A percentile compares a stretch with the other conserved stretches of the same genome.
These are phyloP conservation scores for Mucor racemosus DNA, from an alignment of 371 early-diverging fungal genomes.

Conservation along the genomic window DNA sequence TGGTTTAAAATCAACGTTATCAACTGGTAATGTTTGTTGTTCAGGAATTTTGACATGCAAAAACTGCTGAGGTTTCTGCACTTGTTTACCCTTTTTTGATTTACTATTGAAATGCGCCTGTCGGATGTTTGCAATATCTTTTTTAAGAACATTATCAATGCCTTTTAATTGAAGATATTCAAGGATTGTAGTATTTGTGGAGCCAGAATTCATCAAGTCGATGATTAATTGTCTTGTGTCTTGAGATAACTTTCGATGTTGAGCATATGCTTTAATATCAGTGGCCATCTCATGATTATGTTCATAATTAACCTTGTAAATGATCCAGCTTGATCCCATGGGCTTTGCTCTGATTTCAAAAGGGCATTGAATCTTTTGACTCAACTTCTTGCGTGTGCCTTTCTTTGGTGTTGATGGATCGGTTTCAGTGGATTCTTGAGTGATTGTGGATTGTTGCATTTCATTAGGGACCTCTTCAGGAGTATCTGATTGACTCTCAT, in stretches of 20 bases:
- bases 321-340: slow-evolving; percentile 3
- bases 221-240: slow-evolving; percentile 9
- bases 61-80: not conserved
- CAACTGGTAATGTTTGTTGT: not conserved
- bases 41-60: not conserved
- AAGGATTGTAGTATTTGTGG: slow-evolving; percentile 13
- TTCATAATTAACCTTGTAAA: slow-evolving; percentile 13
- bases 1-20: not conserved
- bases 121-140: slow-evolving; percentile 25
- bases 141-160: slow-evolving; percentile 16
- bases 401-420: not conserved
- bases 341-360: slow-evolving; percentile 25
- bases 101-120: slow-evolving; percentile 18
- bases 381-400: slow-evolving; percentile 10
- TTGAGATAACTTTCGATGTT: slow-evolving; percentile 18
- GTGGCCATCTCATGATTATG: slow-evolving; percentile 27
- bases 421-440: not conserved
- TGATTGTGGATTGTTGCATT: not conserved
- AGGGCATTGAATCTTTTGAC: slow-evolving; percentile 23
- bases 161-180: slow-evolving; percentile 11
- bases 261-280: slow-evolving; percentile 21
- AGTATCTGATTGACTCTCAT: not conserved
- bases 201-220: slow-evolving; percentile 10
- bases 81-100: not conserved
- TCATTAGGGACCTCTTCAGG: slow-evolving; percentile 5